A percentile compares a stretch with the other conserved stretches of the same genome.
Evolutionary conservation across 257 asterid genomes (phyloP).

Genomic region (Galeopsis tetrahit): DNA sequence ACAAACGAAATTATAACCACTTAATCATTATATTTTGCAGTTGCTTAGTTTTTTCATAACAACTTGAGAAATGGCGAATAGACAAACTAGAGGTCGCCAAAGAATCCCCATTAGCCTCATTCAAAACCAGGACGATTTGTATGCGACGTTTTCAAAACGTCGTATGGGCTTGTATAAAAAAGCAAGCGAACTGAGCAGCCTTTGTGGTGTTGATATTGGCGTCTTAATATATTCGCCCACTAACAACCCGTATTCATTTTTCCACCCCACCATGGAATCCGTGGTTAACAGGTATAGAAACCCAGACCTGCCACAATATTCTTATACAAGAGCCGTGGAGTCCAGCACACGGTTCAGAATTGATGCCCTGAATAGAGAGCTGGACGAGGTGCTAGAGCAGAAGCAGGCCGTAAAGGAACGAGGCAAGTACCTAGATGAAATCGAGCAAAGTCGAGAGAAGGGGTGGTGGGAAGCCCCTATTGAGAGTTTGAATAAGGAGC

Average conservation of each 20-base stretch:
- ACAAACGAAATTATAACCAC: not conserved
- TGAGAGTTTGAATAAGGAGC: not conserved
- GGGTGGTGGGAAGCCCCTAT: not conserved
- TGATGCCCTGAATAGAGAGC: not conserved
- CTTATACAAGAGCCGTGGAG: not conserved
- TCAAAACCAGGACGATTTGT: conserved; percentile 35
- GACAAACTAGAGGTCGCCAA: conserved; percentile 41
- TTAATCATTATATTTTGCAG: not conserved
- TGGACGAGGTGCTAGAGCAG: not conserved
- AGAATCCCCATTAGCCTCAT: conserved; percentile 34
- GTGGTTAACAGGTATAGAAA: conserved; percentile 22
- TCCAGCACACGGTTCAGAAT: conserved; percentile 2
- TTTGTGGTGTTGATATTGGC: not conserved
- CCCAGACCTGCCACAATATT: conserved; percentile 12
- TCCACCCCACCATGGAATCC: conserved; percentile 34
- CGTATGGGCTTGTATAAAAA: not conserved
- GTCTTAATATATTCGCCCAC: not conserved
- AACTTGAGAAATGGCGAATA: not conserved
- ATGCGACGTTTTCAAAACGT: conserved; percentile 39
- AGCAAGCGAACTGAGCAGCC: too few species aligned
- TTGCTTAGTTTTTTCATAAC: too few species aligned
- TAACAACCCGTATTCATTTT: conserved; percentile 32
- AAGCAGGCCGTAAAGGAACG: not conserved
- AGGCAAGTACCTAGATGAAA: not conserved
- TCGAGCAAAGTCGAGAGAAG: not conserved